Percentiles rank a stretch among this genome's conserved stretches.
phyloP scores from a whole-genome alignment of 768 basidiomycete species.

The Kwoniella mangroviensis region DNA sequence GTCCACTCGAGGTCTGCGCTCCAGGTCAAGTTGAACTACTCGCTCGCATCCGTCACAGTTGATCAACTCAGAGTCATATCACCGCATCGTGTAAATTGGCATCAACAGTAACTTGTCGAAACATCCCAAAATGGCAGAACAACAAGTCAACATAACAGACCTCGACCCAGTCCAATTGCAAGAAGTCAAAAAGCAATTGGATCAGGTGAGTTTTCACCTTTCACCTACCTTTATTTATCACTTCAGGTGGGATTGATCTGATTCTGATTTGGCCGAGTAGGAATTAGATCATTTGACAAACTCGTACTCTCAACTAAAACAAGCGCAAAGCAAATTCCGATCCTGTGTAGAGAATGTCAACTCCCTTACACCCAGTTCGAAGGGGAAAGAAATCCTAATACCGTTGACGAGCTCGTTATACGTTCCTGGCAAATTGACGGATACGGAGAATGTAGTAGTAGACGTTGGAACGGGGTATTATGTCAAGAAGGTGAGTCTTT shows the following conservation, averaged over 20 bases:
- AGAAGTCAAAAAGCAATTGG: conserved; percentile 87
- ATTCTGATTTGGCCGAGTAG: conserved; percentile 59
- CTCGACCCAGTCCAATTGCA: conserved; percentile 83
- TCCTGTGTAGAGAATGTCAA: conserved; percentile 79
- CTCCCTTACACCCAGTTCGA: conserved; percentile 73
- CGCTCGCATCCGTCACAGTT: too few species aligned
- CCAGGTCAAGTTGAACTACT: neutral
- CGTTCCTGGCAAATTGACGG: conserved; percentile 84
- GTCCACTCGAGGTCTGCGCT: too few species aligned
- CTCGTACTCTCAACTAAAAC: conserved; percentile 89
- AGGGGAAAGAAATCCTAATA: conserved; percentile 78
- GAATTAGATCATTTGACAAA: conserved; percentile 89
- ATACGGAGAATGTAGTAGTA: conserved; percentile 84
- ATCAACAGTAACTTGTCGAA: too few species aligned
- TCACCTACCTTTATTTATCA: neutral
- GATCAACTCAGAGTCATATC: too few species aligned
- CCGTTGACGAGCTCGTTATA: conserved; percentile 94
- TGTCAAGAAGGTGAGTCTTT: conserved; percentile 77
- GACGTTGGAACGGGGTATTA: conserved; percentile 97
- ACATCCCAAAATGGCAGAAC: conserved; percentile 61
- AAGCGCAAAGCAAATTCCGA: conserved; percentile 90
- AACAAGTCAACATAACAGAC: conserved; percentile 74
- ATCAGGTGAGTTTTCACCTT: conserved; percentile 68
- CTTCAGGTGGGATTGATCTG: neutral
- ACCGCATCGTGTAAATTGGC: too few species aligned